Evolutionary conservation across 805 yeast species (phyloP).

Genomic region (Metschnikowia borealis): DNA sequence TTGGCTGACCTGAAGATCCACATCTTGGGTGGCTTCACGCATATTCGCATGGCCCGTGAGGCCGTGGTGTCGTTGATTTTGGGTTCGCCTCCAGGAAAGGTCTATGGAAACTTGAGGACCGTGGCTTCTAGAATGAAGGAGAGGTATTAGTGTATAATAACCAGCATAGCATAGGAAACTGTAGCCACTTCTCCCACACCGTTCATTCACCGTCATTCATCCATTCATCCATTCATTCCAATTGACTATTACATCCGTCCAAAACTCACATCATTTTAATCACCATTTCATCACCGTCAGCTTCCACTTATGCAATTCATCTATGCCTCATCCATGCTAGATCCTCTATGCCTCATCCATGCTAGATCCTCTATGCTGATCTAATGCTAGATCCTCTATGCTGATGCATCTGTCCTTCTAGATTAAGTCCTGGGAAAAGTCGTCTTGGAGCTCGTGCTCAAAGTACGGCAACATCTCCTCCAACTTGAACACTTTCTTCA

Average conservation of each 20-base stretch:
- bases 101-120: conserved; percentile 93
- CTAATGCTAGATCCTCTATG: not conserved
- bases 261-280: too few species aligned
- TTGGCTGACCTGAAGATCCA: conserved; percentile 96
- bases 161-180: not conserved
- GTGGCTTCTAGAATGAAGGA: conserved; percentile 97
- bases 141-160: conserved; percentile 53
- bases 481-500: conserved; percentile 66
- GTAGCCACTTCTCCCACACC: not conserved
- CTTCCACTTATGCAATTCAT: too few species aligned
- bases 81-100: conserved; percentile 98
- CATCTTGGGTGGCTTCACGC: conserved; percentile 94
- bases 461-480: conserved; percentile 60
- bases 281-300: too few species aligned
- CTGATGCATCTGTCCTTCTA: not conserved
- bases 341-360: too few species aligned
- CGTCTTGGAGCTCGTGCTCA: conserved; percentile 45
- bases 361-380: not conserved
- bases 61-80: conserved; percentile 90
- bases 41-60: conserved; percentile 97
- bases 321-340: not conserved
- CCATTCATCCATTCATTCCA: not conserved
- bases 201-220: too few species aligned
- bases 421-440: conserved; percentile 39
- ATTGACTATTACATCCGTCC: not conserved